phyloP scores from a whole-genome alignment of 2,329 filamentous ascomycete genomes.

The Claviceps purpurea region DNA sequence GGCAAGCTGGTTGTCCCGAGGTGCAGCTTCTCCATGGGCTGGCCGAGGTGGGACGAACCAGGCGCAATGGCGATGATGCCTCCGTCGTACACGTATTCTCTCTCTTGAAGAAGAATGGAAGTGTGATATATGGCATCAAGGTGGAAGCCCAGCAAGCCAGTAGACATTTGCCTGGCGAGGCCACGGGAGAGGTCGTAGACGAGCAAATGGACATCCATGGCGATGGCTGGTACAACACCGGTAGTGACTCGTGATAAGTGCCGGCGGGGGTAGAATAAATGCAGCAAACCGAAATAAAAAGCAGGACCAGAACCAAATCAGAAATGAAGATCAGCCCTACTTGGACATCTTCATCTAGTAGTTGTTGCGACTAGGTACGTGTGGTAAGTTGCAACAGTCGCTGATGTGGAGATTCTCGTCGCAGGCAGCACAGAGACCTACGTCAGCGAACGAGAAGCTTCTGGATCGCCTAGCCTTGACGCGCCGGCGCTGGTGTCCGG shows the following conservation, averaged over 20 bases:
- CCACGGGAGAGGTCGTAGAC: constrained; percentile 66
- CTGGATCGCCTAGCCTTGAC: background rate
- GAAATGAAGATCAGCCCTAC: background rate
- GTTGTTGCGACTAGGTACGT: background rate
- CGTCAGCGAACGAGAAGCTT: constrained; percentile 1
- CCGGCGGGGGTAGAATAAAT: background rate
- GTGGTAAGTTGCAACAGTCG: background rate
- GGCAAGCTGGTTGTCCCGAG: constrained; percentile 70
- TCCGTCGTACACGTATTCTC: constrained; percentile 83
- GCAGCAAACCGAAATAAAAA: too few species aligned
- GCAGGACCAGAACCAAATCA: too few species aligned
- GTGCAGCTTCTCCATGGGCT: constrained; percentile 60
- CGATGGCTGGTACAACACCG: background rate
- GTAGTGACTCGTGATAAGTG: too few species aligned
- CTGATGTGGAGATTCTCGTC: background rate
- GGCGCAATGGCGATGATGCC: constrained; percentile 72
- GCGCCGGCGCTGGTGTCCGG: background rate
- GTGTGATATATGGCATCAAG: constrained; percentile 96
- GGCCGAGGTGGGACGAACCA: constrained; percentile 75
- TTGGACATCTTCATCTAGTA: background rate
- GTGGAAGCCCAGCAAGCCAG: constrained; percentile 38
- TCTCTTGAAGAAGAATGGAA: constrained; percentile 68
- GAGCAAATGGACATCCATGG: constrained; percentile 64
- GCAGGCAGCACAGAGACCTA: background rate
- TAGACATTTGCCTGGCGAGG: constrained; percentile 41